Percentiles rank a stretch among this genome's conserved stretches.
Conservation (phyloP, 169 alveolate species). For the Plasmodium malariae region DNA sequence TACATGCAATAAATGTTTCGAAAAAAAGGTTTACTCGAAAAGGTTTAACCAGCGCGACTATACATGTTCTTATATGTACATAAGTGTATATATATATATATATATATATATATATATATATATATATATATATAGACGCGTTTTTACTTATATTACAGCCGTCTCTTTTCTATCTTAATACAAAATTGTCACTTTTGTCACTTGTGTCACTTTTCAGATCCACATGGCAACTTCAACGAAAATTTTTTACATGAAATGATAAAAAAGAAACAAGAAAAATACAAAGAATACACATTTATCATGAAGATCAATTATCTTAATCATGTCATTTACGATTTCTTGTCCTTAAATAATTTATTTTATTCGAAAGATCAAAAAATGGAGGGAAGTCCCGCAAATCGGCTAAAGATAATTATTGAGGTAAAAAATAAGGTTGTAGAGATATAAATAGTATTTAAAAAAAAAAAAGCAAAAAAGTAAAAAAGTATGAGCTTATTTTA, state of each 20-base stretch:
- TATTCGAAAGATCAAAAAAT: conserved; percentile 8
- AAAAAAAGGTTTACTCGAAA: too few species aligned
- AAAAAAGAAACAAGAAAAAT: conserved; percentile 47
- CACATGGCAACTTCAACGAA: conserved; percentile 32
- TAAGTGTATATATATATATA: background rate
- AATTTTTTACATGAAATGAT: conserved; percentile 29
- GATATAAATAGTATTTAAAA: background rate
- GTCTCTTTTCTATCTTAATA: too few species aligned
- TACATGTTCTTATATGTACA: background rate
- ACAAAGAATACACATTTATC: conserved; percentile 45
- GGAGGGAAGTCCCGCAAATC: background rate
- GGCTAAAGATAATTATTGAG: conserved; percentile 57
- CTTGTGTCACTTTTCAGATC: conserved; percentile 1
- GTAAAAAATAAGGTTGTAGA: conserved; percentile 12
- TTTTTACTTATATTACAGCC: too few species aligned
- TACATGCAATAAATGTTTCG: too few species aligned
- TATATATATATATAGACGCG: too few species aligned
- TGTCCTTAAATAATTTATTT: conserved; percentile 21
- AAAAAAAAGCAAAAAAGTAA: background rate
- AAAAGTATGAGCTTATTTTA: background rate
- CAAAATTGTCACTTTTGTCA: too few species aligned
- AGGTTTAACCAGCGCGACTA: too few species aligned
- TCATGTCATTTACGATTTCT: conserved; percentile 32
- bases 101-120: background rate
- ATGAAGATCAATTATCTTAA: conserved; percentile 45